Percentiles rank a stretch among this genome's conserved stretches.
phyloP scores from a whole-genome alignment of 331 rosid genomes.

The Acacia pycnantha region DNA sequence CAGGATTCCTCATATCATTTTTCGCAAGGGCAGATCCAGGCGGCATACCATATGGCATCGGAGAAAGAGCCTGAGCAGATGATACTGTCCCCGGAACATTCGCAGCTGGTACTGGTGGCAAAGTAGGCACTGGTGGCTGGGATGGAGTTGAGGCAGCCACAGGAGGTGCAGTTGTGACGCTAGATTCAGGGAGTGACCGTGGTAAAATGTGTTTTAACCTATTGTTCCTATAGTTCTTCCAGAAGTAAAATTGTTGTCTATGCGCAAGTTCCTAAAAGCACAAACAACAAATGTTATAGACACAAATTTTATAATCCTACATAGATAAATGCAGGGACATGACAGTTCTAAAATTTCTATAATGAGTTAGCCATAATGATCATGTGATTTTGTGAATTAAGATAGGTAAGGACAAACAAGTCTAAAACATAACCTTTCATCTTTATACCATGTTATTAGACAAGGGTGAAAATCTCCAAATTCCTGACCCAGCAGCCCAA shows the following conservation, averaged over 20 bases:
- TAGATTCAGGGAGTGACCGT: slow-evolving; percentile 76
- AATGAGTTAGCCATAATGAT: not conserved
- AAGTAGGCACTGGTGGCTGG: slow-evolving; percentile 47
- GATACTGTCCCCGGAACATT: slow-evolving; percentile 46
- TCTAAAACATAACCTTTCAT: not conserved
- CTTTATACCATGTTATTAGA: not conserved
- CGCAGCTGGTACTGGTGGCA: slow-evolving; percentile 58
- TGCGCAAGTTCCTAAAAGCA: slow-evolving; percentile 77
- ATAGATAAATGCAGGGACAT: not conserved
- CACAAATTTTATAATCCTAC: not conserved
- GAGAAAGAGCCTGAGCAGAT: slow-evolving; percentile 63
- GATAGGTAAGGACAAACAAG: not conserved
- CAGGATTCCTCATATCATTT: slow-evolving; percentile 69
- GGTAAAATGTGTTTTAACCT: slow-evolving; percentile 89
- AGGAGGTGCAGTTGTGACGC: slow-evolving; percentile 40
- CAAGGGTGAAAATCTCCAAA: not conserved
- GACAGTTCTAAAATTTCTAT: not conserved
- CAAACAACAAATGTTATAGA: not conserved
- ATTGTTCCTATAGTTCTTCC: slow-evolving; percentile 96
- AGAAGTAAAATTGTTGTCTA: slow-evolving; percentile 93
- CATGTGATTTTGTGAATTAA: not conserved
- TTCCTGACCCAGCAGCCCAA: not conserved
- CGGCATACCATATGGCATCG: slow-evolving; percentile 73
- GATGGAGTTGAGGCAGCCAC: slow-evolving; percentile 51
- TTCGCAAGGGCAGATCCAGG: slow-evolving; percentile 64